These are phyloP conservation scores for Balakata baccata DNA, from an alignment of 345 rosid genomes.

Conservation along the genomic window DNA sequence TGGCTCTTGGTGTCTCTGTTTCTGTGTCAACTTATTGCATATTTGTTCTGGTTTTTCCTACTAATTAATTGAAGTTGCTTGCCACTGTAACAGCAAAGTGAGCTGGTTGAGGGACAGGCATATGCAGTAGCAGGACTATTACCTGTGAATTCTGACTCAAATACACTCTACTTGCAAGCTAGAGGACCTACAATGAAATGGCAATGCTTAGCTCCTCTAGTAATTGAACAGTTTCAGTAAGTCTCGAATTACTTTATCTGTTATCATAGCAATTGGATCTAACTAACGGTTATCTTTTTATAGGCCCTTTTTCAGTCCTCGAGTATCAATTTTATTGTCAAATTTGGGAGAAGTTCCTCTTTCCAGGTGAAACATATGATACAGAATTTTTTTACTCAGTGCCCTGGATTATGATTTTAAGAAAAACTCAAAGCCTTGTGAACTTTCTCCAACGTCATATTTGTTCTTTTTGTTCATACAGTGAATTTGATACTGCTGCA, in stretches of 20 bases:
- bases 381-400: background rate
- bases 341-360: conserved; percentile 70
- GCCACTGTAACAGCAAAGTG: conserved; percentile 48
- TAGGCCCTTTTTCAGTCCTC: conserved; percentile 90
- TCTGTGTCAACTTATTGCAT: background rate
- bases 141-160: conserved; percentile 58
- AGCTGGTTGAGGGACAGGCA: conserved; percentile 82
- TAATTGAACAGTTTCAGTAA: conserved; percentile 53
- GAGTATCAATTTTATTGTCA: conserved; percentile 50
- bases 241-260: conserved; percentile 25
- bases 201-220: conserved; percentile 53
- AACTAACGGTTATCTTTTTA: conserved; percentile 21
- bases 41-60: conserved; percentile 8
- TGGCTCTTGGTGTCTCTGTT: background rate
- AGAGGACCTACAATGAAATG: conserved; percentile 67
- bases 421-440: background rate
- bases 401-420: background rate
- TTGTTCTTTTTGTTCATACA: conserved; percentile 24
- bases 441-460: background rate
- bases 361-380: conserved; percentile 49
- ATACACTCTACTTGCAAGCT: conserved; percentile 75
- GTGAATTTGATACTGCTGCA: conserved; percentile 86
- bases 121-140: conserved; percentile 59
- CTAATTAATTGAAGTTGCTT: background rate
- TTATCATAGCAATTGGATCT: conserved; percentile 2